These are phyloP conservation scores for Aleurites moluccanus DNA, from an alignment of 441 rosid species.

Conservation along the genomic window DNA sequence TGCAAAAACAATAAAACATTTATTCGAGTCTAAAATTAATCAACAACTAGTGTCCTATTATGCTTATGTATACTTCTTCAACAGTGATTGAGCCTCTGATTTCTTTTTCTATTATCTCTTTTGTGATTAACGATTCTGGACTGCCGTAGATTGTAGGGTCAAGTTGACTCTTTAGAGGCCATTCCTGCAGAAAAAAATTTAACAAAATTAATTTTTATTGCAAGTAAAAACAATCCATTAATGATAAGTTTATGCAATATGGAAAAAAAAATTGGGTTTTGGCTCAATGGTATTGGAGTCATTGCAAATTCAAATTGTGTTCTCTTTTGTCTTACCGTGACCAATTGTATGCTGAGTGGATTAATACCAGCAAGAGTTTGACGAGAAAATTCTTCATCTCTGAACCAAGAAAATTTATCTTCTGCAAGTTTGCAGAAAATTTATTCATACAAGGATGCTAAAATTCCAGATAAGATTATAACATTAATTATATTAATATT, in stretches of 20 bases:
- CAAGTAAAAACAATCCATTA: background rate
- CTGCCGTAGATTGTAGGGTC: conserved; percentile 60
- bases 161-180: conserved; percentile 69
- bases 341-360: conserved; percentile 49
- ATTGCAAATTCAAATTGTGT: too few species aligned
- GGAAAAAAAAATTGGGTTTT: background rate
- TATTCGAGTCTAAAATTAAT: background rate
- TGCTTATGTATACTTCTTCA: conserved; percentile 38
- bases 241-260: too few species aligned
- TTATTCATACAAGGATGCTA: background rate
- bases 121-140: conserved; percentile 50
- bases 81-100: conserved; percentile 50
- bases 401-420: conserved; percentile 63
- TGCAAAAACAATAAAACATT: background rate
- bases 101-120: conserved; percentile 44
- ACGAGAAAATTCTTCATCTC: conserved; percentile 69
- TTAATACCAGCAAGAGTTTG: conserved; percentile 79
- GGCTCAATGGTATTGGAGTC: too few species aligned
- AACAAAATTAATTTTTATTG: background rate
- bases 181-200: conserved; percentile 41
- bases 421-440: conserved; percentile 30
- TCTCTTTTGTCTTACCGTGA: conserved; percentile 37
- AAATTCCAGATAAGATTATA: background rate
- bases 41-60: background rate
- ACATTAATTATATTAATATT: too few species aligned